These are phyloP conservation scores for Apiospora marii DNA, from an alignment of 2,329 filamentous ascomycete genomes.

Conservation along the genomic window DNA sequence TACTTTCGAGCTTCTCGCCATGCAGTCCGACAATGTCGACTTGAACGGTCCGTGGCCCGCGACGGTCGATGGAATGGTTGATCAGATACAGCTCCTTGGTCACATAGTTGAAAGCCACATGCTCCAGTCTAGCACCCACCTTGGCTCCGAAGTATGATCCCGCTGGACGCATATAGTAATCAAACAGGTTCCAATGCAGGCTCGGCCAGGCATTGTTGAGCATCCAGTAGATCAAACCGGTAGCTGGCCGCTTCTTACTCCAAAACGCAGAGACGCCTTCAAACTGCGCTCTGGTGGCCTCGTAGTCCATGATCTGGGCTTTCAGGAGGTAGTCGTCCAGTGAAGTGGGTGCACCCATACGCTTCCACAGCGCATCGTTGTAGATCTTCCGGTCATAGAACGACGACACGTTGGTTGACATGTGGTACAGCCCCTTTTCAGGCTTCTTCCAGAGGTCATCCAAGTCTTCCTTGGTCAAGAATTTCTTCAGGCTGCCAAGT, in stretches of 20 bases:
- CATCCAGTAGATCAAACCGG: constrained; percentile 73
- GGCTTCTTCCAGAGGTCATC: constrained; percentile 64
- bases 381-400: constrained; percentile 66
- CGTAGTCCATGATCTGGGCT: constrained; percentile 69
- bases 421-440: constrained; percentile 63
- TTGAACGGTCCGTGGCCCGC: constrained; percentile 51
- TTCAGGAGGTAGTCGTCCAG: constrained; percentile 67
- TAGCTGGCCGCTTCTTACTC: constrained; percentile 59
- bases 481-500: constrained; percentile 59
- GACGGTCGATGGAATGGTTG: constrained; percentile 56
- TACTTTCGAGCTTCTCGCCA: constrained; percentile 52
- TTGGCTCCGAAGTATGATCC: constrained; percentile 69
- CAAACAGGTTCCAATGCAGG: constrained; percentile 71
- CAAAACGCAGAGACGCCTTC: constrained; percentile 63
- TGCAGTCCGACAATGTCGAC: constrained; percentile 58
- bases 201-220: constrained; percentile 70
- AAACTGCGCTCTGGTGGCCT: constrained; percentile 66
- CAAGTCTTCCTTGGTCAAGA: constrained; percentile 59
- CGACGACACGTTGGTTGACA: constrained; percentile 61
- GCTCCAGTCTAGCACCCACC: constrained; percentile 56
- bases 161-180: constrained; percentile 66
- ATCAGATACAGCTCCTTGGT: constrained; percentile 57
- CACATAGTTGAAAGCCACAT: constrained; percentile 63
- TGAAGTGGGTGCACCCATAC: constrained; percentile 60
- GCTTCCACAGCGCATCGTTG: constrained; percentile 59